Percentiles rank a stretch among this genome's conserved stretches.
Evolutionary conservation across 1,139 yeast species (phyloP).

Genomic region (Geotrichum candidum): DNA sequence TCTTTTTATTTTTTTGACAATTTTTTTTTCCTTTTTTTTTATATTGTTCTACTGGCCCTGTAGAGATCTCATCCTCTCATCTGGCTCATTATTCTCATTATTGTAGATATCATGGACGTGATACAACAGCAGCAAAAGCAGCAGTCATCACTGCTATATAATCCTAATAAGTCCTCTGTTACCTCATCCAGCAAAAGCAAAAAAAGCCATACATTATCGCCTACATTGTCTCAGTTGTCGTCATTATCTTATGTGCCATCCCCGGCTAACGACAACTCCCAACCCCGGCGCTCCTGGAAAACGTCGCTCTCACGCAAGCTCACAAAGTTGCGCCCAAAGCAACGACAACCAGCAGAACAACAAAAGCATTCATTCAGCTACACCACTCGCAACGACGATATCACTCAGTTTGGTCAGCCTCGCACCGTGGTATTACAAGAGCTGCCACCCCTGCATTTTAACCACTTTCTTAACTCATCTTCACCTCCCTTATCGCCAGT

Average conservation of each 20-base stretch:
- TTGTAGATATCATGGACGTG: background rate
- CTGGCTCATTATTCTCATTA: background rate
- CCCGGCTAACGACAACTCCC: background rate
- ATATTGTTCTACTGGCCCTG: background rate
- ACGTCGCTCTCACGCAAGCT: slow-evolving; percentile 1
- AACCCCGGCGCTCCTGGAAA: slow-evolving; percentile 1
- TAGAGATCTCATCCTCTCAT: background rate
- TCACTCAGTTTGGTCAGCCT: slow-evolving; percentile 2
- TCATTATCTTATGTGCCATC: background rate
- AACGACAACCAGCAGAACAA: background rate
- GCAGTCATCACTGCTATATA: background rate
- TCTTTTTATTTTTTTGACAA: background rate
- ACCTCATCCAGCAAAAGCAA: background rate
- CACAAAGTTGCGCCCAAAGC: slow-evolving; percentile 3
- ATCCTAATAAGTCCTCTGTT: background rate
- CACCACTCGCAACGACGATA: background rate
- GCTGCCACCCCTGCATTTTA: slow-evolving; percentile 4
- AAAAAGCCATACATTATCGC: background rate
- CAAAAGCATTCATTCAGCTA: background rate
- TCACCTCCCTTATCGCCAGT: background rate
- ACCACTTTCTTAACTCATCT: background rate
- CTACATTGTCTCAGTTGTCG: background rate
- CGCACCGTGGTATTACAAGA: slow-evolving; percentile 1
- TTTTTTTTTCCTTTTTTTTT: background rate
- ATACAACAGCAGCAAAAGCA: background rate